Conservation (phyloP, 345 rosid genomes). For the Physaria fendleri region DNA sequence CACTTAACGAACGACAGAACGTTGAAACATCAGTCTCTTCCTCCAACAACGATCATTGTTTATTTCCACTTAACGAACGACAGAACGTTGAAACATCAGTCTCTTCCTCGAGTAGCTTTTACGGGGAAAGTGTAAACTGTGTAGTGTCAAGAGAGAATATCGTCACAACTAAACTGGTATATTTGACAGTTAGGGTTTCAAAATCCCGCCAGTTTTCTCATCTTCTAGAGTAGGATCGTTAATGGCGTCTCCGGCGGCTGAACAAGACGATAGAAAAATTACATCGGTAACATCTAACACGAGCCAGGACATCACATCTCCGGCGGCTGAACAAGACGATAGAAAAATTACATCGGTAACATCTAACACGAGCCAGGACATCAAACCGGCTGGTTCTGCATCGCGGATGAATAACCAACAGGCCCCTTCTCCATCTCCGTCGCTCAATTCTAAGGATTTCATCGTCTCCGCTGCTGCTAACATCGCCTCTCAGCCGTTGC, state of each 20-base stretch:
- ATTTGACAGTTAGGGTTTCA: slow-evolving; percentile 30
- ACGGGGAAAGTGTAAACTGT: background rate
- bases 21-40: slow-evolving; percentile 19
- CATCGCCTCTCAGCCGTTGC: slow-evolving; percentile 63
- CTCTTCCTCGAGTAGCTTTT: slow-evolving; percentile 27
- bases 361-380: slow-evolving; percentile 27
- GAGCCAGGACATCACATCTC: slow-evolving; percentile 26
- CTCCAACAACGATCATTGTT: background rate
- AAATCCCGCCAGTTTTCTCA: slow-evolving; percentile 43
- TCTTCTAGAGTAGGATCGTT: background rate
- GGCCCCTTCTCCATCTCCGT: slow-evolving; percentile 32
- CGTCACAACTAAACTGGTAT: background rate
- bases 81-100: slow-evolving; percentile 7
- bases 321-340: slow-evolving; percentile 31
- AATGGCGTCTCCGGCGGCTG: slow-evolving; percentile 28
- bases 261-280: slow-evolving; percentile 28
- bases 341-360: slow-evolving; percentile 15
- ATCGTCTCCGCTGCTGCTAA: slow-evolving; percentile 54
- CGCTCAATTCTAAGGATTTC: slow-evolving; percentile 40
- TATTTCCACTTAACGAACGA: background rate
- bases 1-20: background rate
- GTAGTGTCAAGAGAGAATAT: too few species aligned
- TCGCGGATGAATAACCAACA: slow-evolving; percentile 27
- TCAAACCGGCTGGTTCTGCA: slow-evolving; percentile 11
- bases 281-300: slow-evolving; percentile 23